A percentile compares a stretch with the other conserved stretches of the same genome.
Evolutionary conservation across 169 alveolate species (phyloP).

Genomic region (Cystoisospora suis): DNA sequence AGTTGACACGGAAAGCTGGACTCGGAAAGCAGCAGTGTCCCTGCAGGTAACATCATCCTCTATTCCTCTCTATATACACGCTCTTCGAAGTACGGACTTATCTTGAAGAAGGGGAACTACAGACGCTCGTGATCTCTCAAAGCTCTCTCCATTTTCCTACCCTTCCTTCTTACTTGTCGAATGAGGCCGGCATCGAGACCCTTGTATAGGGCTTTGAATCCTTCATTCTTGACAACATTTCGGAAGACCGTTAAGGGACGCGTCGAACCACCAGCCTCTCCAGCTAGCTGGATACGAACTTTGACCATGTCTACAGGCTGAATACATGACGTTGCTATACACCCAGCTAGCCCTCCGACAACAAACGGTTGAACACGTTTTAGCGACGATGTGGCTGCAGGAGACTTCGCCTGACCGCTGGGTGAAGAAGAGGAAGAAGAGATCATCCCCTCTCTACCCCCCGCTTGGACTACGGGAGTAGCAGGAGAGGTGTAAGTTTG

Average conservation of each 20-base stretch:
- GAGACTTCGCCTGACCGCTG: too few relatives aligned
- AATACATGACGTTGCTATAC: slow-evolving; percentile 84
- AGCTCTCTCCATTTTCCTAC: neutral
- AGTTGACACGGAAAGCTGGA: too few relatives aligned
- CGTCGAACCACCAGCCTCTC: slow-evolving; percentile 80
- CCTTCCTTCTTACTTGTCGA: slow-evolving; percentile 79
- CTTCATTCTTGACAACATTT: slow-evolving; percentile 71
- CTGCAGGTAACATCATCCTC: too few relatives aligned
- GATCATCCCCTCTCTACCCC: too few relatives aligned
- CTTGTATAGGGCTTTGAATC: slow-evolving; percentile 77
- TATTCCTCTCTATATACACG: too few relatives aligned
- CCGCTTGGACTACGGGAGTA: too few relatives aligned
- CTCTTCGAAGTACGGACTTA: too few relatives aligned
- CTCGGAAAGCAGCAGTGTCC: too few relatives aligned
- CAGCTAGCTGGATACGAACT: slow-evolving; percentile 87
- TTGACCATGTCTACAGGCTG: slow-evolving; percentile 90
- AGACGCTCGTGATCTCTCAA: neutral
- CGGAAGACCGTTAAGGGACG: slow-evolving; percentile 77
- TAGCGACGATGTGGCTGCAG: neutral
- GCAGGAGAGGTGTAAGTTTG: too few relatives aligned
- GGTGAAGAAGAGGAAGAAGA: too few relatives aligned
- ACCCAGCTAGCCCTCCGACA: slow-evolving; percentile 88
- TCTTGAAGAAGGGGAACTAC: neutral
- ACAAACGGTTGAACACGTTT: slow-evolving; percentile 78
- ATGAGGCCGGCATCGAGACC: slow-evolving; percentile 96